Evolutionary conservation across 768 basidiomycete species (phyloP), one percentile per base, ranked within the genome.

Genomic region (Boletus sp.): DNA sequence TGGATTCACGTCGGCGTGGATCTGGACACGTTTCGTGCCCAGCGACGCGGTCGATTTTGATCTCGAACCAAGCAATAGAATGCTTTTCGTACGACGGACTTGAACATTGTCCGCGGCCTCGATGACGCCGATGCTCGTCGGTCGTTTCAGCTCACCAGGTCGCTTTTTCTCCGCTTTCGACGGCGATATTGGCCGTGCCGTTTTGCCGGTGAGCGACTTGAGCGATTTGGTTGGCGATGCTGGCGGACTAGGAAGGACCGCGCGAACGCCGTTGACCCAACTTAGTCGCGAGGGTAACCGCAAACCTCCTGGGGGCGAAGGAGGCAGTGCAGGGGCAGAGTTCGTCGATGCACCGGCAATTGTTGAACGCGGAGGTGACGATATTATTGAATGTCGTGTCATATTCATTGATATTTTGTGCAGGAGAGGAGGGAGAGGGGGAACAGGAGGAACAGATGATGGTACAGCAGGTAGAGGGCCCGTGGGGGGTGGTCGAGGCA

Each of bases 201-300:
- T 9, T 33, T 56, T 62, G 13, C 47, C 47, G 29, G 53, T n/a
- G 19, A 55, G n/a, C 6, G 53, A 34, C 30, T 51, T 66, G 25
- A 49, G 9, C 2, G 52, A 25, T 25, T 54, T 69, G 0, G 63
- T 65, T 1, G 68, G 69, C 14, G 69, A 70, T 19, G 66, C 66
- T 0, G 69, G 69, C 2, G 69, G 69, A 39, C 70, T 72, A 2
- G 69, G 69, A 25, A 70, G 57, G 17, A 55, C 65, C 7, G 58
- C 59, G 19, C 65, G 65, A 9, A 65, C 64, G 13, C 57, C 39
- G 39, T 56, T 70, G 50, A 67, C 54, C 64, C 66, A 68, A 17
- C 66, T 66, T 38, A 70, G 61, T 44, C 69, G 62, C 17, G 70
- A 72, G 4, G 69, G 69, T 39, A 70, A 50, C 32, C 69, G 66